Percentiles rank a stretch among this genome's conserved stretches.
Evolutionary conservation across 2,329 filamentous ascomycete species (phyloP).

Genomic region (Nannizzia gypsea): DNA sequence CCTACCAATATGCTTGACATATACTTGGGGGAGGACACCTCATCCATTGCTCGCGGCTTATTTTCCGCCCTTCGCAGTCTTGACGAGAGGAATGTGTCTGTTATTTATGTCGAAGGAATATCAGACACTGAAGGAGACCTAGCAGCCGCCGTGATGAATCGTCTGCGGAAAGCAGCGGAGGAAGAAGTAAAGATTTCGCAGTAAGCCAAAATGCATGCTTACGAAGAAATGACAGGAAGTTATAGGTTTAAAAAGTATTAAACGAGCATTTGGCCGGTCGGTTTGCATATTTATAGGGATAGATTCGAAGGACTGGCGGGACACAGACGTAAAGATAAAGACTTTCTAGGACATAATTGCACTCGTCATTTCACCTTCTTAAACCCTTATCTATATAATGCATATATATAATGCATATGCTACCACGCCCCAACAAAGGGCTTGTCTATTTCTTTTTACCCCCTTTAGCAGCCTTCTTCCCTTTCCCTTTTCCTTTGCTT

Average conservation of each 20-base stretch:
- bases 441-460: constrained; percentile 22
- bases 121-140: constrained; percentile 59
- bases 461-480: constrained; percentile 23
- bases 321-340: too few species aligned
- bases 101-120: constrained; percentile 86
- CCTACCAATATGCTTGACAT: constrained; percentile 50
- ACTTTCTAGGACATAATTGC: too few species aligned
- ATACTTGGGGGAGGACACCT: constrained; percentile 56
- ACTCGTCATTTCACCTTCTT: too few species aligned
- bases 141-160: constrained; percentile 77
- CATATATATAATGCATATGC: not conserved
- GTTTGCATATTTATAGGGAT: not conserved
- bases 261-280: not conserved
- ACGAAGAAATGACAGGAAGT: not conserved
- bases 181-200: constrained; percentile 37
- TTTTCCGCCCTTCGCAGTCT: constrained; percentile 81
- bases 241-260: not conserved
- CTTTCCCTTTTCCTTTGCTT: constrained; percentile 16
- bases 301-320: not conserved
- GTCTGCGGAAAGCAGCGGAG: constrained; percentile 62
- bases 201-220: not conserved
- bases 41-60: constrained; percentile 69
- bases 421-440: not conserved
- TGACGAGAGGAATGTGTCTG: constrained; percentile 64
- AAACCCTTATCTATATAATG: too few species aligned